phyloP scores from a whole-genome alignment of 208 protist genomes.

The Tritrichomonas musculus region DNA sequence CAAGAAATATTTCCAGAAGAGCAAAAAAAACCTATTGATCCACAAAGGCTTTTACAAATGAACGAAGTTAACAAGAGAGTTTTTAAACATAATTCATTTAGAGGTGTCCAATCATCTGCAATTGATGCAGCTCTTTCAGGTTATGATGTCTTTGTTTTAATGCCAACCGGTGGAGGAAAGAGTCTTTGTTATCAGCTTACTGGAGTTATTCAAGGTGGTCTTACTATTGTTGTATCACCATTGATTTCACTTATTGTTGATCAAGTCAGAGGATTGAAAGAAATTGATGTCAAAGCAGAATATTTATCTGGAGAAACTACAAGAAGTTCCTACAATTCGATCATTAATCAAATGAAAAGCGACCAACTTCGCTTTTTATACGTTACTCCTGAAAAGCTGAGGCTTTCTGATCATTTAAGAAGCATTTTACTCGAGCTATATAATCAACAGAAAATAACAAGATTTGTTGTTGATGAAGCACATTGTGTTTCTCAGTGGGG shows the following conservation, averaged over 20 bases:
- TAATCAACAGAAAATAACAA: background rate
- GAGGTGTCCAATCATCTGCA: background rate
- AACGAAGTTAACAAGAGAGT: background rate
- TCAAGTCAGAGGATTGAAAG: slow-evolving; percentile 45
- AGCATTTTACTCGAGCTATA: background rate
- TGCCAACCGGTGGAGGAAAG: slow-evolving; percentile 52
- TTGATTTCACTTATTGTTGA: slow-evolving; percentile 55
- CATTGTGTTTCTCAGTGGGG: slow-evolving; percentile 65
- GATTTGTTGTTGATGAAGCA: slow-evolving; percentile 63
- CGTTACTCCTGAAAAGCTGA: slow-evolving; percentile 26
- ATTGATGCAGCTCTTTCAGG: background rate
- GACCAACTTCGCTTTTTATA: background rate
- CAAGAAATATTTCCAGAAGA: background rate
- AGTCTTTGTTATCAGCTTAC: slow-evolving; percentile 52
- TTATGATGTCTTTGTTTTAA: slow-evolving; percentile 45
- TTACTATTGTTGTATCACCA: slow-evolving; percentile 50
- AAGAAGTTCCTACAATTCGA: background rate
- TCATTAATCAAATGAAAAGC: background rate
- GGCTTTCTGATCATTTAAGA: background rate
- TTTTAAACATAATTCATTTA: background rate
- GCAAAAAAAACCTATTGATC: background rate
- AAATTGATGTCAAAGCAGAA: background rate
- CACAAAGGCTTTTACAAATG: background rate
- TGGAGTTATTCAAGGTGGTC: background rate
- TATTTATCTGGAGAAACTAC: background rate